These are phyloP conservation scores for Gossypium lobatum DNA, from an alignment of 441 rosid genomes.

Conservation along the genomic window DNA sequence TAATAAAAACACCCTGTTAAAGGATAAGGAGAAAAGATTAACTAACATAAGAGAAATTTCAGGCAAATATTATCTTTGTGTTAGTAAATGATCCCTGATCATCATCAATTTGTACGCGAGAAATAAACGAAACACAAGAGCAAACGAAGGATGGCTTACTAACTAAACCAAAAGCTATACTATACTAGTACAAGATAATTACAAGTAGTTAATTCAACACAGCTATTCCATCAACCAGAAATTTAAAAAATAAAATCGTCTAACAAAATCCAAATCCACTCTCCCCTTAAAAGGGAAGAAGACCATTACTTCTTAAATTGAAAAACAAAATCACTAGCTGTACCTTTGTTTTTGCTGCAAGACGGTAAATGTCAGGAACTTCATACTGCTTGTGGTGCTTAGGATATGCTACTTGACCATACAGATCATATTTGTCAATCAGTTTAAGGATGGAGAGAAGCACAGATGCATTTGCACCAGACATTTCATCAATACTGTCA, in stretches of 20 bases:
- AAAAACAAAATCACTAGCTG: background rate
- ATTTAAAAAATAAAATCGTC: background rate
- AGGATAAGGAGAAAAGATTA: background rate
- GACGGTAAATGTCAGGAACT: constrained; percentile 83
- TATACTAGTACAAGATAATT: background rate
- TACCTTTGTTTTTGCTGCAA: constrained; percentile 95
- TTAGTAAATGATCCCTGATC: background rate
- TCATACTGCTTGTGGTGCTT: constrained; percentile 95
- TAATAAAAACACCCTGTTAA: constrained; percentile 81
- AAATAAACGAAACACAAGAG: background rate
- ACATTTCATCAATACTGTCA: constrained; percentile 83
- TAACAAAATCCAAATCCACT: background rate
- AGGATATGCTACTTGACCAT: constrained; percentile 95
- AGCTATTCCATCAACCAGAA: background rate
- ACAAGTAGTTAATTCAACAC: background rate
- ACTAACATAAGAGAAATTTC: background rate
- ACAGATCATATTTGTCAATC: constrained; percentile 81
- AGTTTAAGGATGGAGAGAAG: constrained; percentile 81
- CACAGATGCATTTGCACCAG: constrained; percentile 62
- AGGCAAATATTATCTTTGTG: background rate
- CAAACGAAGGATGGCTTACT: background rate
- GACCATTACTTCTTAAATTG: background rate
- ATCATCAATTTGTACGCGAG: background rate
- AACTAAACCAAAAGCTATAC: background rate
- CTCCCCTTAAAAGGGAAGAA: background rate